A percentile compares a stretch with the other conserved stretches of the same genome.
These are phyloP conservation scores for Helicocarpus griseus DNA, from an alignment of 2,329 filamentous ascomycete species.

Conservation along the genomic window DNA sequence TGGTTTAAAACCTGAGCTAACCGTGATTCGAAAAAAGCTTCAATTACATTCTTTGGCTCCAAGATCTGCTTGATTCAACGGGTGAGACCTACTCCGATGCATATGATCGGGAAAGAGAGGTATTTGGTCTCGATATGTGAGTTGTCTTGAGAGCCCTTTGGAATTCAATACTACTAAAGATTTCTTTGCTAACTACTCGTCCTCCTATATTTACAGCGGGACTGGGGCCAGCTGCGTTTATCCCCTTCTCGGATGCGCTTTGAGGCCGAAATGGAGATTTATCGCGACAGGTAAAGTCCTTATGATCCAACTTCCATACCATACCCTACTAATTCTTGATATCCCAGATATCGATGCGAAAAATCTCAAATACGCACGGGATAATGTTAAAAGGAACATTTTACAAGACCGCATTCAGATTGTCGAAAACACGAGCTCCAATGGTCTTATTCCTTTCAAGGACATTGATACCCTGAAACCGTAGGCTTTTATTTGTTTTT, in stretches of 20 bases:
- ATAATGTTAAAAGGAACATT: slow-evolving; percentile 59
- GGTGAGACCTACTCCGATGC: slow-evolving; percentile 36
- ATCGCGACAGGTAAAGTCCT: slow-evolving; percentile 49
- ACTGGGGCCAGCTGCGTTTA: slow-evolving; percentile 91
- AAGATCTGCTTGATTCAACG: slow-evolving; percentile 66
- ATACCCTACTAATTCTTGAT: background rate
- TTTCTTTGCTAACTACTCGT: slow-evolving; percentile 9
- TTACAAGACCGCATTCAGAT: slow-evolving; percentile 57
- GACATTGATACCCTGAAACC: slow-evolving; percentile 12
- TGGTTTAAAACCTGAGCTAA: too few species aligned
- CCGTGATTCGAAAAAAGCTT: too few species aligned
- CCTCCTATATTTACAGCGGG: slow-evolving; percentile 41
- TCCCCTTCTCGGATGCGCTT: slow-evolving; percentile 64
- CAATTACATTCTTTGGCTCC: slow-evolving; percentile 87
- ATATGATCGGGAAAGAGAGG: slow-evolving; percentile 45
- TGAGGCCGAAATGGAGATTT: slow-evolving; percentile 62
- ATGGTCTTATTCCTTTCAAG: slow-evolving; percentile 52
- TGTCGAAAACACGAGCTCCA: slow-evolving; percentile 42
- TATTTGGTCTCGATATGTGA: slow-evolving; percentile 67
- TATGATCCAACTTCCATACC: slow-evolving; percentile 1
- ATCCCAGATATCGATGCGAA: slow-evolving; percentile 61
- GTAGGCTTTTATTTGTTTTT: slow-evolving; percentile 4
- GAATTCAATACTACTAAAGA: too few species aligned
- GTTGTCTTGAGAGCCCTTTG: slow-evolving; percentile 1
- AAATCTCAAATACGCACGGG: slow-evolving; percentile 55